Evolutionary conservation across 2,329 filamentous ascomycete species (phyloP).

Genomic region (Sporothrix inflata): DNA sequence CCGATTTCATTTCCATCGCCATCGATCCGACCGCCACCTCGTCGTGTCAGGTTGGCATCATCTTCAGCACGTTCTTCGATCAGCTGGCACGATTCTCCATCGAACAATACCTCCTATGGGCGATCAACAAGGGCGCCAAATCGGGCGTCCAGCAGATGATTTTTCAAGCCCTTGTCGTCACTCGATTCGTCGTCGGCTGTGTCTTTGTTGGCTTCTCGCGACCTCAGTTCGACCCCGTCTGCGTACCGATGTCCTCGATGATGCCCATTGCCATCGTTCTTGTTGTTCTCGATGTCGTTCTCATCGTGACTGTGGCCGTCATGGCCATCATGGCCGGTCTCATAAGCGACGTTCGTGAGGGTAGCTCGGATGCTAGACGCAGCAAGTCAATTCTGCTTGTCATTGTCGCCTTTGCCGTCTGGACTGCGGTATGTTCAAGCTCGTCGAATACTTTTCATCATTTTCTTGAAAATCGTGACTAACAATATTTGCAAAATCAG

Average conservation of each 20-base stretch:
- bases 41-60: constrained; percentile 56
- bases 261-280: constrained; percentile 51
- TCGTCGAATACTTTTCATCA: neutral
- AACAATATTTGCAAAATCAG: constrained; percentile 41
- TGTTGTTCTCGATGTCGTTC: constrained; percentile 50
- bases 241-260: constrained; percentile 52
- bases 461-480: constrained; percentile 13
- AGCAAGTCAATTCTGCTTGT: constrained; percentile 49
- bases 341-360: constrained; percentile 41
- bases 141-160: constrained; percentile 44
- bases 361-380: constrained; percentile 38
- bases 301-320: constrained; percentile 49
- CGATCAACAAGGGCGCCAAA: constrained; percentile 45
- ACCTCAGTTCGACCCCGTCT: constrained; percentile 56
- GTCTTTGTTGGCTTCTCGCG: constrained; percentile 60
- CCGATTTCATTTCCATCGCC: constrained; percentile 55
- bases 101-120: constrained; percentile 60
- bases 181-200: constrained; percentile 56
- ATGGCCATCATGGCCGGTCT: constrained; percentile 47
- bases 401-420: constrained; percentile 52
- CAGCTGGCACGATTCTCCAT: constrained; percentile 58
- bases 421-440: constrained; percentile 50
- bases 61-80: constrained; percentile 59
- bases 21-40: constrained; percentile 48
- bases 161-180: constrained; percentile 52